phyloP scores from a whole-genome alignment of 2,329 filamentous ascomycete genomes.

The Thielaviopsis ethacetica region DNA sequence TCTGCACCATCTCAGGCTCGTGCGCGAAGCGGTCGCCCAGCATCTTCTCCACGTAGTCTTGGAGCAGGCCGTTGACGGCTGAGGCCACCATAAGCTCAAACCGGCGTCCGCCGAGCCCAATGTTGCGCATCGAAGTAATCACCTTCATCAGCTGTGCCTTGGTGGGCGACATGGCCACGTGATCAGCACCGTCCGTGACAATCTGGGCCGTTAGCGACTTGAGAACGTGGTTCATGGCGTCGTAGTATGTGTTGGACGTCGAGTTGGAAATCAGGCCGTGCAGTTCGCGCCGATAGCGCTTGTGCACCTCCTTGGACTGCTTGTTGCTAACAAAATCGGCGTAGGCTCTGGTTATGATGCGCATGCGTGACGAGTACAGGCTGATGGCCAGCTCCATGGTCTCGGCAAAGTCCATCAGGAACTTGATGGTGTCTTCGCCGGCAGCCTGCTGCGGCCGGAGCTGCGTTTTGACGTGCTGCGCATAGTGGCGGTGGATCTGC shows the following conservation, averaged over 20 bases:
- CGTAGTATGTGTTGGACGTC: constrained; percentile 34
- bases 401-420: not conserved
- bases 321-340: not conserved
- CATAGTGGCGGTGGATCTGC: constrained; percentile 44
- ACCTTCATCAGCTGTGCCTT: constrained; percentile 33
- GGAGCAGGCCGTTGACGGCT: constrained; percentile 2
- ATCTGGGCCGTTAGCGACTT: not conserved
- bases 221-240: constrained; percentile 28
- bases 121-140: constrained; percentile 40
- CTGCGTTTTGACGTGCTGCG: constrained; percentile 40
- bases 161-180: not conserved
- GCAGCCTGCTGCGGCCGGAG: constrained; percentile 40
- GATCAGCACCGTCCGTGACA: not conserved
- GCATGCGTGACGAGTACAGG: not conserved
- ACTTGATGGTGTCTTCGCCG: constrained; percentile 18
- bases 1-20: not conserved
- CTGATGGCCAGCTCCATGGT: not conserved
- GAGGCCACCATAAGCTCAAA: constrained; percentile 3
- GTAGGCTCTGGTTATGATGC: not conserved
- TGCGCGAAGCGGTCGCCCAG: constrained; percentile 2
- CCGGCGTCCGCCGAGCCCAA: constrained; percentile 27
- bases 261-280: constrained; percentile 51
- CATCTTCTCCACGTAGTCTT: not conserved
- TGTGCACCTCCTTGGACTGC: not conserved
- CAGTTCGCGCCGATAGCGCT: constrained; percentile 42